Conservation (phyloP, 805 yeast genomes). For the Wickerhamomyces kurtzmanii region DNA sequence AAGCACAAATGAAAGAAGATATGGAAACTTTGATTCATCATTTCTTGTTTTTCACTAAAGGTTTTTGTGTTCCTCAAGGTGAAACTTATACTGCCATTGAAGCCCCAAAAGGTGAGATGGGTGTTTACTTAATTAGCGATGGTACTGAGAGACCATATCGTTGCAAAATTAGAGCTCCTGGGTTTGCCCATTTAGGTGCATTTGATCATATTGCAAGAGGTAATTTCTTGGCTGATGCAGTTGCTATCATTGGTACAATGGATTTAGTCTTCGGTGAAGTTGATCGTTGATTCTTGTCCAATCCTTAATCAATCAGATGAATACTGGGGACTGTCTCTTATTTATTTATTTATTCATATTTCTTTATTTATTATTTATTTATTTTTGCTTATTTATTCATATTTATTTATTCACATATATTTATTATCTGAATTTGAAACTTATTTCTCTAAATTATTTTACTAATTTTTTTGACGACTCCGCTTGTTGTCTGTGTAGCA, state of each 20-base stretch:
- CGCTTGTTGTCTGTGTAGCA: too few relatives aligned
- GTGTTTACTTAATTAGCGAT: slow-evolving; percentile 79
- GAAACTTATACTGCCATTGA: slow-evolving; percentile 88
- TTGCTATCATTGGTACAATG: slow-evolving; percentile 92
- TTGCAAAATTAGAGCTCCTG: slow-evolving; percentile 92
- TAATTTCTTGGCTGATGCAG: slow-evolving; percentile 84
- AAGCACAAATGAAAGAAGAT: slow-evolving; percentile 77
- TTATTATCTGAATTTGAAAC: too few relatives aligned
- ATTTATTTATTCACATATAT: not conserved
- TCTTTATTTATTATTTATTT: not conserved
- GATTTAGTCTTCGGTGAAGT: slow-evolving; percentile 93
- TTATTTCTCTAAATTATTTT: too few relatives aligned
- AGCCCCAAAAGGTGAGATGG: slow-evolving; percentile 96
- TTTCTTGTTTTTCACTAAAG: slow-evolving; percentile 80
- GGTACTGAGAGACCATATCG: slow-evolving; percentile 87
- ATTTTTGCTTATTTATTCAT: not conserved
- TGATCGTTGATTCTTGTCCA: slow-evolving; percentile 53
- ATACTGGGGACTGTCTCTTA: not conserved
- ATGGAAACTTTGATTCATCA: slow-evolving; percentile 91
- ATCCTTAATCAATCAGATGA: not conserved
- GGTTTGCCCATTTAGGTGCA: slow-evolving; percentile 84
- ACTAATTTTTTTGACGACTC: too few relatives aligned
- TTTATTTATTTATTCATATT: slow-evolving; percentile 3
- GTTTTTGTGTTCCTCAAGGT: slow-evolving; percentile 82
- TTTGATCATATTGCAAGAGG: slow-evolving; percentile 83